Base-by-base conservation (phyloP, 352 stramenopile species). In the Pelagophyceae sp. region DNA sequence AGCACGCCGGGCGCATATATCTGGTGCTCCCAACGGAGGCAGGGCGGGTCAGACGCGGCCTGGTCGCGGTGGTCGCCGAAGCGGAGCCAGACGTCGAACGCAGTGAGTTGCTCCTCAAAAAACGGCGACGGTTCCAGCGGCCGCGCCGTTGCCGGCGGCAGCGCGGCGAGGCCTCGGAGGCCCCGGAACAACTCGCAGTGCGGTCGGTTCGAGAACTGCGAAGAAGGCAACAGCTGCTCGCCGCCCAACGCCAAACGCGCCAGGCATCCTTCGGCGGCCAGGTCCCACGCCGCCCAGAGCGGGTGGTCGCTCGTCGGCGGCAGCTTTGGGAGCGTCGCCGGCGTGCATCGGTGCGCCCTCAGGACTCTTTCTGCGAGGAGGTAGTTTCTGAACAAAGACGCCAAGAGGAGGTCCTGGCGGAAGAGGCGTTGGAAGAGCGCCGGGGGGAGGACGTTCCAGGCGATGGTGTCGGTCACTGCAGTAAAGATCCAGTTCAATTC, bases 401-500 rank as follows among this genome's bases (percentile, higher is more conserved):
- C 95, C 3, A 99, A 91, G 17, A 99, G 83, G 74, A 99, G 86
- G 86, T 99, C 97, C 80, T 99, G 94, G n/a, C 96, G 91, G 84
- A 99, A 99, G 1, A 99, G 85, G 78, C 96, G 94, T 83, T 98
- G 94, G 82, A 99, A 99, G 23, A 99, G 85, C 38, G 93, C 83
- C 50, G 90, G 89, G 19, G 95, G 96, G 1, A 99, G 83, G 50
- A 98, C 90, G 83, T 99, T 99, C 96, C 96, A 99, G 35, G 96
- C 97, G 78, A 99, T 99, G 17, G 95, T 98, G 86, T 99, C 97
- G 0, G 97, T 99, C 72, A 99, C 97, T n/a, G 96, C 95, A 23
- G 96, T 99, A 82, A 99, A 99, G 71, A 99, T 98, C 97, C 96
- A 99, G 88, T 99, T 99, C 50, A 99, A 85, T 80, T 99, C 96